Percentiles rank a stretch among this genome's conserved stretches.
phyloP scores from a whole-genome alignment of 805 yeast genomes.

The Peterozyma toletana region DNA sequence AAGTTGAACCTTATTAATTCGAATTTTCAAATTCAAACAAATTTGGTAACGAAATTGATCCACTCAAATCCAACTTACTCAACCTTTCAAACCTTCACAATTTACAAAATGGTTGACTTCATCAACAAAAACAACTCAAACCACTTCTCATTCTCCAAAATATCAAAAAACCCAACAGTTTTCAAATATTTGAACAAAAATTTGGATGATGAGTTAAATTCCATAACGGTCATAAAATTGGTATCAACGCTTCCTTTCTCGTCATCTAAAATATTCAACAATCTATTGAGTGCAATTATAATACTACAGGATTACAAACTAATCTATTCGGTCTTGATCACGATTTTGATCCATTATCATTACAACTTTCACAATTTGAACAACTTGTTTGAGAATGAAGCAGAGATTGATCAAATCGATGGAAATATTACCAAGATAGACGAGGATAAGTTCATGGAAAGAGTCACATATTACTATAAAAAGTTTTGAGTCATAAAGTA shows the following conservation, averaged over 20 bases:
- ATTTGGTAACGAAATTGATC: conserved; percentile 1
- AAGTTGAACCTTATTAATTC: conserved; percentile 1
- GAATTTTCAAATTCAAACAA: conserved; percentile 3
- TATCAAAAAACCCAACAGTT: not conserved
- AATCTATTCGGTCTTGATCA: conserved; percentile 28
- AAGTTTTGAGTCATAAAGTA: conserved; percentile 11
- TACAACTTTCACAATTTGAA: conserved; percentile 37
- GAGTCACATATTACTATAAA: conserved; percentile 18
- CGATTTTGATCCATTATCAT: conserved; percentile 40
- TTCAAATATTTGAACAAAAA: conserved; percentile 2
- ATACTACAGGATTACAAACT: conserved; percentile 27
- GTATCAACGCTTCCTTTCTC: not conserved
- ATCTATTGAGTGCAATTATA: conserved; percentile 12
- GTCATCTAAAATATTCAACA: conserved; percentile 14
- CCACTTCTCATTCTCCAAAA: not conserved
- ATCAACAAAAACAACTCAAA: not conserved
- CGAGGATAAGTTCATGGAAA: conserved; percentile 20
- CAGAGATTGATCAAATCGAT: conserved; percentile 11
- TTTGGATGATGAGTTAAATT: conserved; percentile 2
- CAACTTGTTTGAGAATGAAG: conserved; percentile 1
- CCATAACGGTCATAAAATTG: conserved; percentile 1
- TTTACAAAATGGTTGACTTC: conserved; percentile 3
- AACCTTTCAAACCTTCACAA: not conserved
- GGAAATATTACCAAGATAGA: conserved; percentile 13
- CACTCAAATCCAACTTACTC: not conserved